Percentiles rank a stretch among this genome's conserved stretches.
These are phyloP conservation scores for Globisporangium yorkense DNA, from an alignment of 352 stramenopile species.

Conservation along the genomic window DNA sequence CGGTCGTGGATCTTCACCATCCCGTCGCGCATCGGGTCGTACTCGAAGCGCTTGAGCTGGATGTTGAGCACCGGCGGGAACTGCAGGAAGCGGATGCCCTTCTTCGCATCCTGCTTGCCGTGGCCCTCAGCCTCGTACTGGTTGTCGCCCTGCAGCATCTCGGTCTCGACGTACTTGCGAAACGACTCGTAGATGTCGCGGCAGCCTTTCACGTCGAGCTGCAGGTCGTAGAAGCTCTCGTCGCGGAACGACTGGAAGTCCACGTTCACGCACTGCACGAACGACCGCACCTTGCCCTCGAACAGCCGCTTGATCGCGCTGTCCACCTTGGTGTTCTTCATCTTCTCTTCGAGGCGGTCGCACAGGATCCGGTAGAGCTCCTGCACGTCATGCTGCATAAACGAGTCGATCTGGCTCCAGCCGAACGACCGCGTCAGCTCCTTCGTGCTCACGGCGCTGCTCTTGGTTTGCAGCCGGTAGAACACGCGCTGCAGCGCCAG, in stretches of 20 bases:
- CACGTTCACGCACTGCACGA: slow-evolving; percentile 90
- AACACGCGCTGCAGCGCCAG: slow-evolving; percentile 83
- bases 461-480: slow-evolving; percentile 68
- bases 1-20: slow-evolving; percentile 90
- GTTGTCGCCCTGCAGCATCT: slow-evolving; percentile 92
- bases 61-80: slow-evolving; percentile 91
- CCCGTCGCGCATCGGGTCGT: slow-evolving; percentile 76
- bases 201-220: slow-evolving; percentile 91
- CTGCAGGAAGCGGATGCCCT: slow-evolving; percentile 76
- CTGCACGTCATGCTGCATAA: slow-evolving; percentile 93
- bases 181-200: slow-evolving; percentile 87
- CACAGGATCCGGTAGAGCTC: slow-evolving; percentile 89
- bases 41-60: slow-evolving; percentile 90
- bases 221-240: slow-evolving; percentile 91
- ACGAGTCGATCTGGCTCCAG: slow-evolving; percentile 88
- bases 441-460: slow-evolving; percentile 86
- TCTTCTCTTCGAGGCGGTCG: slow-evolving; percentile 91
- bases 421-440: slow-evolving; percentile 91
- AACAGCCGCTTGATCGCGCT: slow-evolving; percentile 84
- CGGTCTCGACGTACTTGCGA: slow-evolving; percentile 89
- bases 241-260: slow-evolving; percentile 85
- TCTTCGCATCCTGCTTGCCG: slow-evolving; percentile 89
- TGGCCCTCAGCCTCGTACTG: slow-evolving; percentile 89
- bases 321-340: slow-evolving; percentile 85
- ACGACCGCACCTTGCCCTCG: slow-evolving; percentile 84